These are phyloP conservation scores for Ophiostoma tasmaniense DNA, from an alignment of 2,329 filamentous ascomycete genomes.

Conservation along the genomic window DNA sequence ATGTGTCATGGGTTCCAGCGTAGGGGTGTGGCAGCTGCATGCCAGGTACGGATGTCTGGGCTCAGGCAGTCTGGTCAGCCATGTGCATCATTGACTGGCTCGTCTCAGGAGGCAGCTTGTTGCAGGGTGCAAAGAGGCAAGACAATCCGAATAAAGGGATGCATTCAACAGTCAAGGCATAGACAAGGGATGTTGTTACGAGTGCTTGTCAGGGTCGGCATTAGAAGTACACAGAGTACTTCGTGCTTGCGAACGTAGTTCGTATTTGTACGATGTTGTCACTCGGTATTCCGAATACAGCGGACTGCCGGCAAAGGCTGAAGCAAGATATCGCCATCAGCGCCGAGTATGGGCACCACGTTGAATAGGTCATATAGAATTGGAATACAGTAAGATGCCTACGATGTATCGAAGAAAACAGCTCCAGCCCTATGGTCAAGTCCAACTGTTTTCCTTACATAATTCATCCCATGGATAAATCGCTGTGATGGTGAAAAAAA, in stretches of 20 bases:
- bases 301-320: neutral
- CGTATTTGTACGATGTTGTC: too few species aligned
- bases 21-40: neutral
- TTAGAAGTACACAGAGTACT: too few species aligned
- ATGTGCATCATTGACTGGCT: conserved; percentile 2
- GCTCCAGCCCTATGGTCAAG: neutral
- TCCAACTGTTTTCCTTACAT: neutral
- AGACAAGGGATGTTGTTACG: neutral
- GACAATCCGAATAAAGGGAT: neutral
- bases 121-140: neutral
- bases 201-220: too few species aligned
- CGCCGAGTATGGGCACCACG: neutral
- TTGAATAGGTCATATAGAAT: neutral
- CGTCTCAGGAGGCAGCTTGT: neutral
- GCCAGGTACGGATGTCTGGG: neutral
- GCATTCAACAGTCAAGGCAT: neutral
- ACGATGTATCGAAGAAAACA: neutral
- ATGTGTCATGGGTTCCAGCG: conserved; percentile 25
- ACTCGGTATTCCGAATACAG: neutral
- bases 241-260: too few species aligned
- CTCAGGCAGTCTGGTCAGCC: neutral
- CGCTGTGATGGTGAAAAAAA: neutral
- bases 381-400: too few species aligned
- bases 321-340: neutral
- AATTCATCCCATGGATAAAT: neutral